Conservation (phyloP, 73 alveolate genomes). For the Tetrahymena elliotti region DNA sequence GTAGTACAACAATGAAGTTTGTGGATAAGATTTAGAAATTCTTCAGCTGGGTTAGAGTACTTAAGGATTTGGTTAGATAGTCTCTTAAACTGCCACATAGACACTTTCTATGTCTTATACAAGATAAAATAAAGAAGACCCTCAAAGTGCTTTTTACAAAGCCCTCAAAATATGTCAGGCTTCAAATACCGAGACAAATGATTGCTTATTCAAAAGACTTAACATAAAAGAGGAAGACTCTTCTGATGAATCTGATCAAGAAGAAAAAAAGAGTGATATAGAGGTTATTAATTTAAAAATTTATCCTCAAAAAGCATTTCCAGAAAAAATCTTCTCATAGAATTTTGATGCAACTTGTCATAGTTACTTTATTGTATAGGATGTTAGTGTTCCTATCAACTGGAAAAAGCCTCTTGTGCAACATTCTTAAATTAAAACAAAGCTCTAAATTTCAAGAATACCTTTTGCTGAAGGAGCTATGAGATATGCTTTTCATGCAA, state of each 20-base stretch:
- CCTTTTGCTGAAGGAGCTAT: slow-evolving; percentile 57
- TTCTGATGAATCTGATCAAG: neutral
- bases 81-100: neutral
- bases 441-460: slow-evolving; percentile 2
- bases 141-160: neutral
- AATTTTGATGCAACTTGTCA: slow-evolving; percentile 8
- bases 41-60: neutral
- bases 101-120: neutral
- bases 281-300: neutral
- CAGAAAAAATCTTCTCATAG: neutral
- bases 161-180: neutral
- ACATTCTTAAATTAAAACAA: neutral
- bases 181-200: neutral
- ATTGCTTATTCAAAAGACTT: neutral
- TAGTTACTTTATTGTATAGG: slow-evolving; percentile 7
- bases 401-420: slow-evolving; percentile 20
- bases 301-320: neutral
- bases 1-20: neutral
- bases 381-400: neutral
- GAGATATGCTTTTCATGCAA: slow-evolving; percentile 42
- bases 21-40: neutral
- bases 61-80: neutral
- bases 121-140: neutral
- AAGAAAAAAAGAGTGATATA: neutral
- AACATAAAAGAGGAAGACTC: neutral